These are phyloP conservation scores for Fusarium hostae DNA, from an alignment of 2,329 filamentous ascomycete genomes.

Conservation along the genomic window DNA sequence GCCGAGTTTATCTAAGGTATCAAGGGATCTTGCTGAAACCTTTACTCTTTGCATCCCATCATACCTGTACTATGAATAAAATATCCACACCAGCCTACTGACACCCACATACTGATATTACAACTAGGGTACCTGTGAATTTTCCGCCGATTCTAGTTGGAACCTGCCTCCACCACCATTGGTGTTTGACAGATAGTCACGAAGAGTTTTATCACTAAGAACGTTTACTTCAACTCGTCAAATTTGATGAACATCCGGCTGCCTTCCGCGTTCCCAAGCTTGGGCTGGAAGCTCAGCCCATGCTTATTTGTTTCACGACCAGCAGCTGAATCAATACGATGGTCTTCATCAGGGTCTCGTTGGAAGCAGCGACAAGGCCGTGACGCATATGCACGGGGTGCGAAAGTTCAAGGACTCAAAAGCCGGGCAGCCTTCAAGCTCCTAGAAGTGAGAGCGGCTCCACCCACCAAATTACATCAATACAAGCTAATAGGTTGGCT, in stretches of 20 bases:
- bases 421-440: slow-evolving; percentile 95
- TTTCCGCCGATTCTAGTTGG: not conserved
- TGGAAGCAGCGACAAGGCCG: slow-evolving; percentile 85
- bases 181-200: not conserved
- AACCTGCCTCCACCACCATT: not conserved
- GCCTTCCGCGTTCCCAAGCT: not conserved
- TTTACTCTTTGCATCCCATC: not conserved
- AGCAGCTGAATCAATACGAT: slow-evolving; percentile 13
- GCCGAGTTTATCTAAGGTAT: not conserved
- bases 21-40: not conserved
- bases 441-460: slow-evolving; percentile 70
- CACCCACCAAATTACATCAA: no score
- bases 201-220: not conserved
- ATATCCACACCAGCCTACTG: not conserved
- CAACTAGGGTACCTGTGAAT: not conserved
- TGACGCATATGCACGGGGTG: slow-evolving; percentile 79
- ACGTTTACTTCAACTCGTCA: not conserved
- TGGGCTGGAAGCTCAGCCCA: not conserved
- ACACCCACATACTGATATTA: not conserved
- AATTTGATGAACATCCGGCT: slow-evolving; percentile 13
- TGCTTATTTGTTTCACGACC: not conserved
- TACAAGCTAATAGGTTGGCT: slow-evolving; percentile 2
- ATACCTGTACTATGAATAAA: not conserved
- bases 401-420: slow-evolving; percentile 83
- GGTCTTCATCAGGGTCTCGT: slow-evolving; percentile 71